A percentile compares a stretch with the other conserved stretches of the same genome.
phyloP scores from a whole-genome alignment of 2,329 filamentous ascomycete genomes.

The Aspergillus arachidicola region DNA sequence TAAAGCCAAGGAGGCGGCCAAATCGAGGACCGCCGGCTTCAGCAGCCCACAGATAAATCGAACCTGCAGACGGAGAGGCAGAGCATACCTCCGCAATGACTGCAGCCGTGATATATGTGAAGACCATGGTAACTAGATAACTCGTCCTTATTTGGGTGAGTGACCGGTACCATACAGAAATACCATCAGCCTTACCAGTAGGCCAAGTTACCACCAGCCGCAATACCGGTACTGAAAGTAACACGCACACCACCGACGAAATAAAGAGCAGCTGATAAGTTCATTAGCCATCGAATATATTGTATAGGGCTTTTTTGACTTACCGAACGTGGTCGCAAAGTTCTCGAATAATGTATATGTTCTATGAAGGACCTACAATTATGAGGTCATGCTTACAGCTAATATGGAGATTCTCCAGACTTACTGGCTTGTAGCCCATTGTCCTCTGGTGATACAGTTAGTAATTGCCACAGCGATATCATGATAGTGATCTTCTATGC shows the following conservation, averaged over 20 bases:
- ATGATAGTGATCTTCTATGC: background rate
- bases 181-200: slow-evolving; percentile 52
- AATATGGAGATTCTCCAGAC: slow-evolving; percentile 18
- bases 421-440: slow-evolving; percentile 59
- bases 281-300: slow-evolving; percentile 9
- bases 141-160: slow-evolving; percentile 51
- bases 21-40: slow-evolving; percentile 59
- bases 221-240: slow-evolving; percentile 65
- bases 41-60: slow-evolving; percentile 65
- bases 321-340: slow-evolving; percentile 63
- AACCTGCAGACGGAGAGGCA: slow-evolving; percentile 60
- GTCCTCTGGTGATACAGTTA: slow-evolving; percentile 43
- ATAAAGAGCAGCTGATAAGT: slow-evolving; percentile 57
- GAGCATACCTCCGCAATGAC: slow-evolving; percentile 65
- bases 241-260: slow-evolving; percentile 63
- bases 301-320: slow-evolving; percentile 13
- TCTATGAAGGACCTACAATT: slow-evolving; percentile 56
- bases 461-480: background rate
- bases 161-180: background rate
- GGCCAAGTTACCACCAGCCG: slow-evolving; percentile 61
- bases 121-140: slow-evolving; percentile 61
- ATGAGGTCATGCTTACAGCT: slow-evolving; percentile 15
- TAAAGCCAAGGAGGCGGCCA: slow-evolving; percentile 60
- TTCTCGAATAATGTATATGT: slow-evolving; percentile 62
- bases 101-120: slow-evolving; percentile 63